Evolutionary conservation across 345 rosid genomes (phyloP).

Genomic region (Pistacia atlantica): DNA sequence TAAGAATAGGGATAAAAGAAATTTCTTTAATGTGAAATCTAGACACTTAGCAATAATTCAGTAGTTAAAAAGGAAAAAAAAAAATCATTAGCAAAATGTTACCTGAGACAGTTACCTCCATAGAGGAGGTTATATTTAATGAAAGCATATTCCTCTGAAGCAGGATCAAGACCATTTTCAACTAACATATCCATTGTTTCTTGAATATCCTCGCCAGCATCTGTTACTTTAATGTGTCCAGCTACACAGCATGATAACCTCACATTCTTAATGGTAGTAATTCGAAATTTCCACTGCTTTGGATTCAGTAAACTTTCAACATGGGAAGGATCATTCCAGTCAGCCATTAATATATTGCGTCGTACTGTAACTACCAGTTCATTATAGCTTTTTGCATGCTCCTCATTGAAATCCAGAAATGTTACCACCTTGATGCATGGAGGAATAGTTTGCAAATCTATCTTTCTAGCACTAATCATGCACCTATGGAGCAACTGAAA

Average conservation of each 20-base stretch:
- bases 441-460: conserved; percentile 83
- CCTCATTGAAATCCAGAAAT: conserved; percentile 69
- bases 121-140: conserved; percentile 65
- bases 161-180: conserved; percentile 60
- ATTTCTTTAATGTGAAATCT: not conserved
- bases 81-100: conserved; percentile 25
- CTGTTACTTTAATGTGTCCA: conserved; percentile 85
- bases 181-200: conserved; percentile 89
- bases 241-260: conserved; percentile 97
- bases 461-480: conserved; percentile 95
- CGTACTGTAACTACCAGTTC: conserved; percentile 91
- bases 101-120: conserved; percentile 92
- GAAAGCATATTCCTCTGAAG: conserved; percentile 65
- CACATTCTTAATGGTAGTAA: conserved; percentile 69
- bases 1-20: not conserved
- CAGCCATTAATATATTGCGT: conserved; percentile 90
- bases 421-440: conserved; percentile 87
- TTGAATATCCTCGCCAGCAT: conserved; percentile 87
- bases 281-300: conserved; percentile 93
- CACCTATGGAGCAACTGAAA: conserved; percentile 76
- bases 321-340: conserved; percentile 99
- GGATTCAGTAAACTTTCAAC: conserved; percentile 94
- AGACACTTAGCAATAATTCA: conserved; percentile 10
- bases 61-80: conserved; percentile 1
- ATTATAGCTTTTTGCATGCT: conserved; percentile 90